Base-by-base conservation (phyloP, 495 filamentous ascomycete species). In the Aspergillus panamensis region DNA sequence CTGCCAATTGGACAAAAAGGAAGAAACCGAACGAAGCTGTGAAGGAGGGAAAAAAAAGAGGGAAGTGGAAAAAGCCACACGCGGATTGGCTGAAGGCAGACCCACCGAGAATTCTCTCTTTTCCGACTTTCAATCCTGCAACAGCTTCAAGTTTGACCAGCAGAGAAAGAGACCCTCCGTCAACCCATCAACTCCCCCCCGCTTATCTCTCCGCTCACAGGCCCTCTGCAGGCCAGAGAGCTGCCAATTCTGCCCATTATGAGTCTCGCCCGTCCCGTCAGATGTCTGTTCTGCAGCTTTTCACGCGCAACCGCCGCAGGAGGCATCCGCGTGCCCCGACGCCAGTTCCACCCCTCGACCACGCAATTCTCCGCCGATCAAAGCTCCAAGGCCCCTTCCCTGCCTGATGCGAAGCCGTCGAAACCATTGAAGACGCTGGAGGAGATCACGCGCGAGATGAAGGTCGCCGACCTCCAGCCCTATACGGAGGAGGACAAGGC, bases 401-500 rank as follows among this genome's bases (percentile, higher is more conserved):
- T 31, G 16, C 14, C 31, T 14, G 20, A 48, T 42, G 29, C 13
- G 14, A 8, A 64, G 55, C 51, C 66, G 35, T 42, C 52, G 2
- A 59, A 62, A 33, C 16, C 17, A 5, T 25, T 25, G 4, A 69
- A 69, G 51, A 68, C 49, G 20, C 48, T 62, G 20, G 31, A 65
- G 2, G 32, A 68, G 14, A 58, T 65, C 21, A 29, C 54, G 29
- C 54, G 60, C 25, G 59, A 51, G 19, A 51, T 67, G 55, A 70
- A 64, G 69, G 81, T 56, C 54, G 73, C 53, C 57, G 79, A 63
- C 60, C 87, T 87, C 69, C 72, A 81, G 58, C 66, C 77, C 6
- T 97, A 95, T 75, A 85, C 85, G 3, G 70, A 77, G 45, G 80
- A 84, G 40, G 88, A 97, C 67, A 81, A 86, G 63, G 79, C 76